Evolutionary conservation across 2,329 filamentous ascomycete genomes (phyloP), one percentile per base, ranked within the genome.

Genomic region (Alternaria hordeiaustralica): DNA sequence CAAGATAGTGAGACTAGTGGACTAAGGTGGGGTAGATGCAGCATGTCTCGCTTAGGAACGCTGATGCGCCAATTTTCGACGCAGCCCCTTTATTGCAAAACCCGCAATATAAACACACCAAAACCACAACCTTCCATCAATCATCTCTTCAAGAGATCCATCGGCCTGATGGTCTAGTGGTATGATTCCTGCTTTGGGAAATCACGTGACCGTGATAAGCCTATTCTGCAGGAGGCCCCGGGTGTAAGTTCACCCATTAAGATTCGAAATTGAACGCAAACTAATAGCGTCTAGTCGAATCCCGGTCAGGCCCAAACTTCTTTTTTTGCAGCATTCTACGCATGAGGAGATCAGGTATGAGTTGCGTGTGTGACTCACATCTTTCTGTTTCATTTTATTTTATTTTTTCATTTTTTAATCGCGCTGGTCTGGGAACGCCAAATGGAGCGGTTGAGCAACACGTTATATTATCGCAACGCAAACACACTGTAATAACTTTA

Each of bases 171-270:
- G 57, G 61, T 60, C 71, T 73, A 73, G 71, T 71, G 69, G 71
- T 71, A 73, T 68, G 71, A 73, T 73, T 70, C 71, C 68, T 71
- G 71, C 71, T 73, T 73, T 71, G 70, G 62, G 33, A 36, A 36
- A 33, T 33, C 33, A 36, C 33, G 33, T 36, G 33, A 36, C 7
- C 6, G 33, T 36, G 33, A 33, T 36, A 36, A n/a, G 33, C 33
- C 62, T 67, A 66, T 63, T 70, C 66, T 73, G 71, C 71, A 71
- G 66, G 71, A 73, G 73, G 71, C 67, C 71, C 71, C 73, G 71
- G 68, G 71, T 74, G 68, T 70, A 70, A 68, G 68, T 62, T 64
- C 68, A 70, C 33, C 58, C 68, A 65, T 51, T 25, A 30, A 55
- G 68, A 45, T 67, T 70, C 66, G 57, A 33, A 5, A n/a, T 13